Base-by-base conservation (phyloP, 2,329 filamentous ascomycete species). In the Penicillium sp. region DNA sequence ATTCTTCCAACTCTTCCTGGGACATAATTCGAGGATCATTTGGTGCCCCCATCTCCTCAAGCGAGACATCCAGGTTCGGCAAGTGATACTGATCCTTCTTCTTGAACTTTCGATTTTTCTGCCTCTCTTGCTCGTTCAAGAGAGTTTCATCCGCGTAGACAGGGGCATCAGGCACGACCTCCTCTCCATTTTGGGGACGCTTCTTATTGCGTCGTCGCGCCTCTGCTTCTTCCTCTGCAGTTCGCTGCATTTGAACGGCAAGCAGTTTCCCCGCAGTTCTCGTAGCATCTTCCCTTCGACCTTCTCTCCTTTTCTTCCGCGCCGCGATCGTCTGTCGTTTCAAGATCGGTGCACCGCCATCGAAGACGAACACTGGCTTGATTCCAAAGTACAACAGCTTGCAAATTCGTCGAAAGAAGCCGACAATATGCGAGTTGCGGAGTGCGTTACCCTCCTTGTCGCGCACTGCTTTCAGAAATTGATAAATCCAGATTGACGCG, bases 401-500 rank as follows among this genome's bases (percentile, higher is more conserved):
- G 84, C 95, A 99, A 74, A 99, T 96, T 60, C 95, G 88, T 53
- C 95, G 91, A 78, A 99, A 99, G 85, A 99, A 99, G 40, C 96
- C 95, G 44, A 99, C 91, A 37, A 99, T 87, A 72, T 99, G 95
- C 33, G 91, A 94, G 79, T 97, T 99, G 64, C 93, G 91, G 54
- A 99, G 83, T 1, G 95, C 95, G 72, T 99, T 96, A 55, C 95
- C 95, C 77, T 99, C 95, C 72, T 98, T 97, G 78, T 99, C 95
- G 69, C 95, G 93, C 11, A 99, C 95, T 10, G 96, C 95, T 80
- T 99, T 99, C 69, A 99, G 87, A 72, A 99, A 99, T 73, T 99
- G 95, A 82, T 99, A 99, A 69, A 99, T 98, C 95, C 95, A 99
- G 74, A 99, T 99, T 13, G 93, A 97, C 59, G 96, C 95, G 78